Evolutionary conservation across 306 rosid genomes (phyloP).

Genomic region (Delonix regia): DNA sequence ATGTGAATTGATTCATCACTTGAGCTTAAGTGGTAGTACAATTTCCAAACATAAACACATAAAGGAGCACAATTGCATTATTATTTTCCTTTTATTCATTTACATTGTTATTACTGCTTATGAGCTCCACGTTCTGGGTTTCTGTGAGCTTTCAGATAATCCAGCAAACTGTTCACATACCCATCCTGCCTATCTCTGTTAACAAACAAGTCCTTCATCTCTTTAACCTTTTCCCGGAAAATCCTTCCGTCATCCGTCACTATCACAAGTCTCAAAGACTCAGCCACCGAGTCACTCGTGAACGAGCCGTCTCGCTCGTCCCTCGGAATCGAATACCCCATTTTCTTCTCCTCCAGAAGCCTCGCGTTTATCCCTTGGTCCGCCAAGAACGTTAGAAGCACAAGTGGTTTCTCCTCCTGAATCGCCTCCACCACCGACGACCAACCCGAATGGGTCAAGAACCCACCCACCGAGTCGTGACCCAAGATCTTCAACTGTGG

Average conservation of each 20-base stretch:
- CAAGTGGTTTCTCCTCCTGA: constrained; percentile 30
- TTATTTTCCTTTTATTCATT: background rate
- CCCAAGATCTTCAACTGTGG: constrained; percentile 39
- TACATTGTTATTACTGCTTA: background rate
- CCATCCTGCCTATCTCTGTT: constrained; percentile 8
- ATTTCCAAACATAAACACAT: background rate
- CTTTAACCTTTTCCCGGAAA: constrained; percentile 35
- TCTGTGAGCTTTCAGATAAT: constrained; percentile 8
- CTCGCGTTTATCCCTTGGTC: constrained; percentile 45
- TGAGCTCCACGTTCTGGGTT: background rate
- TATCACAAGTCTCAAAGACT: constrained; percentile 32
- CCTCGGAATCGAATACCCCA: constrained; percentile 36
- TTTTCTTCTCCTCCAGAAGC: constrained; percentile 37
- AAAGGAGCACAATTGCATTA: background rate
- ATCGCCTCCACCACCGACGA: constrained; percentile 45
- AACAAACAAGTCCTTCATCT: constrained; percentile 35
- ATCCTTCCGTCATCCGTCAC: constrained; percentile 33
- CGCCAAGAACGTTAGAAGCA: constrained; percentile 36
- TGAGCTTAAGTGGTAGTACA: background rate
- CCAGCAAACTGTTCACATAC: constrained; percentile 26
- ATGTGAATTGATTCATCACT: background rate
- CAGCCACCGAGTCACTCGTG: background rate
- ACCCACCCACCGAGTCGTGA: constrained; percentile 42
- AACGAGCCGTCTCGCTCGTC: constrained; percentile 40
- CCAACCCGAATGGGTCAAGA: constrained; percentile 50